Percentiles rank a stretch among this genome's conserved stretches.
Evolutionary conservation across 768 basidiomycete species (phyloP).

Genomic region (Infundibulicybe gibba): DNA sequence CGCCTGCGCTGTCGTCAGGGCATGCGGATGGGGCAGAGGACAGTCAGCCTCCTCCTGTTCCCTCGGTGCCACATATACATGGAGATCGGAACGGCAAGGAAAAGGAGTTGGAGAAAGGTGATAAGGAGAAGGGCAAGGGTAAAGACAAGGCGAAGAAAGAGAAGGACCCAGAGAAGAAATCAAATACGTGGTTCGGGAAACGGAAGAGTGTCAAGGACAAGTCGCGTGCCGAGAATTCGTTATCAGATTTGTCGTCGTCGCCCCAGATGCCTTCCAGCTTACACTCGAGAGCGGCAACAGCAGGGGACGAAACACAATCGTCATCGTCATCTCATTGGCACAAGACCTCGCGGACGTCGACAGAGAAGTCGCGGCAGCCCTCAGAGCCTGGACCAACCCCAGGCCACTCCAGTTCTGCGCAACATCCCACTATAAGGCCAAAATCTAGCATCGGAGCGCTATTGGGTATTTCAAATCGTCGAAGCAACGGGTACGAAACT

Average conservation of each 20-base stretch:
- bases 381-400: constrained; percentile 11
- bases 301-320: constrained; percentile 2
- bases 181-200: constrained; percentile 43
- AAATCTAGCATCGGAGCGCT: neutral
- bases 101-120: neutral
- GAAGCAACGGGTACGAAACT: constrained; percentile 6
- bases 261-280: constrained; percentile 4
- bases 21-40: neutral
- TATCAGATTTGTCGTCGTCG: constrained; percentile 8
- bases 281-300: constrained; percentile 5
- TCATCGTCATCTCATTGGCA: constrained; percentile 18
- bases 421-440: neutral
- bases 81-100: neutral
- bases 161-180: constrained; percentile 27
- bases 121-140: constrained; percentile 6
- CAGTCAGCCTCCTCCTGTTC: neutral
- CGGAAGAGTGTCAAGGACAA: constrained; percentile 47
- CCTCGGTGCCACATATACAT: neutral
- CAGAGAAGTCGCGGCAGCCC: constrained; percentile 14
- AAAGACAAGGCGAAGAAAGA: constrained; percentile 34
- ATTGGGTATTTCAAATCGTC: neutral
- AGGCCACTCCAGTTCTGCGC: neutral
- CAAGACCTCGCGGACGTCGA: constrained; percentile 11
- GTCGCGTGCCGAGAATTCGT: constrained; percentile 9
- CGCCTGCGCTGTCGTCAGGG: constrained; percentile 7